Percentiles rank a stretch among this genome's conserved stretches.
Evolutionary conservation across 2,329 filamentous ascomycete genomes (phyloP).

Genomic region (Intubia oerlemansii): DNA sequence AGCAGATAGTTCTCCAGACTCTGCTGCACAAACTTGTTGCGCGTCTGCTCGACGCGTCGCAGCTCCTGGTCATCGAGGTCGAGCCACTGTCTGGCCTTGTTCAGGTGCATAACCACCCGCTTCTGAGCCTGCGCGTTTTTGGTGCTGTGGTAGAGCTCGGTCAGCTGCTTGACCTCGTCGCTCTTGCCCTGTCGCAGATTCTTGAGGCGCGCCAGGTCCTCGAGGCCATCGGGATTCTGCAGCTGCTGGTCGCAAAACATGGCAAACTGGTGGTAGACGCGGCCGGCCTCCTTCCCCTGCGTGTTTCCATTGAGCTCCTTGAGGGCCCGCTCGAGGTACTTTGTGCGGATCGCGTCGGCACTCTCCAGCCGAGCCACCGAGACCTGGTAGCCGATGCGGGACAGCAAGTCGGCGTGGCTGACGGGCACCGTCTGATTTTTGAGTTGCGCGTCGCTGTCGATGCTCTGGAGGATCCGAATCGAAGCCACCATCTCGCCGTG

Average conservation of each 20-base stretch:
- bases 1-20: slow-evolving; percentile 87
- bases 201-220: slow-evolving; percentile 65
- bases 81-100: slow-evolving; percentile 69
- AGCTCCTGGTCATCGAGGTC: slow-evolving; percentile 80
- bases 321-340: slow-evolving; percentile 69
- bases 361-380: slow-evolving; percentile 82
- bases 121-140: neutral
- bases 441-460: slow-evolving; percentile 39
- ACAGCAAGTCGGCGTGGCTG: slow-evolving; percentile 58
- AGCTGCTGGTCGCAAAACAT: slow-evolving; percentile 88
- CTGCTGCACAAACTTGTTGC: slow-evolving; percentile 66
- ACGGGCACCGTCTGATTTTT: slow-evolving; percentile 50
- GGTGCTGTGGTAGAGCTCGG: slow-evolving; percentile 27
- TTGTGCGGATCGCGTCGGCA: slow-evolving; percentile 70
- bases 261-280: slow-evolving; percentile 89
- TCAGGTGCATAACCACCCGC: slow-evolving; percentile 37
- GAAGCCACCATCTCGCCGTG: slow-evolving; percentile 78
- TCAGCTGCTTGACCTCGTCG: slow-evolving; percentile 57
- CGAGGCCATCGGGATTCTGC: slow-evolving; percentile 62
- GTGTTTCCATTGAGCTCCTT: slow-evolving; percentile 51
- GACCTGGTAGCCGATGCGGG: slow-evolving; percentile 71
- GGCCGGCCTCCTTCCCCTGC: slow-evolving; percentile 53
- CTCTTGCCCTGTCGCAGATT: slow-evolving; percentile 62
- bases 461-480: slow-evolving; percentile 65
- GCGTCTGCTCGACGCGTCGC: slow-evolving; percentile 51